These are phyloP conservation scores for Coemansia reversa DNA, from an alignment of 192 early-diverging fungal genomes.

Conservation along the genomic window DNA sequence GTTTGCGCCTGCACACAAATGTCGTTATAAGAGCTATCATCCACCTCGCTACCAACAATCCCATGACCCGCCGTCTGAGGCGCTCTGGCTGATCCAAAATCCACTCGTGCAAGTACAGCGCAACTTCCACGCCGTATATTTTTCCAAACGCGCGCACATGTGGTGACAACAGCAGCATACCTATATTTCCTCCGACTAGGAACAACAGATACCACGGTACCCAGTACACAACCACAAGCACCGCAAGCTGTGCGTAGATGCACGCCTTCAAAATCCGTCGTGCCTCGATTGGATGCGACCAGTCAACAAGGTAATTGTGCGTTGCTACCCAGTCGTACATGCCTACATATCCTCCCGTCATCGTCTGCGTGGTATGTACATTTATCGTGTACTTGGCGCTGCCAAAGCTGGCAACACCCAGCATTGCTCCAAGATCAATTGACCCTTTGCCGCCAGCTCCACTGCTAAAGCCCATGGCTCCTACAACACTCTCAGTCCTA, in stretches of 20 bases:
- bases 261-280: slow-evolving; percentile 28
- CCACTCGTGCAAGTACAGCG: slow-evolving; percentile 31
- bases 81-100: slow-evolving; percentile 14
- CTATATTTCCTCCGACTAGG: slow-evolving; percentile 33
- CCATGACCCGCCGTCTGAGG: slow-evolving; percentile 1
- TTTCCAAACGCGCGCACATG: slow-evolving; percentile 46
- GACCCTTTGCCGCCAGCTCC: background rate
- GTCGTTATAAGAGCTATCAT: background rate
- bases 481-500: slow-evolving; percentile 12
- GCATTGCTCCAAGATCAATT: slow-evolving; percentile 38
- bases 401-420: slow-evolving; percentile 52
- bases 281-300: slow-evolving; percentile 39
- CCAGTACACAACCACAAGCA: slow-evolving; percentile 42
- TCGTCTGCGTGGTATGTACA: slow-evolving; percentile 51
- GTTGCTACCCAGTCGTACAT: slow-evolving; percentile 45
- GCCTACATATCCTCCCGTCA: slow-evolving; percentile 47
- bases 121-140: slow-evolving; percentile 41
- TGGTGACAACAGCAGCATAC: slow-evolving; percentile 48
- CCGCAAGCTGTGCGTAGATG: slow-evolving; percentile 26
- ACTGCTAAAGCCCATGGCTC: background rate
- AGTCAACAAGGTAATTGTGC: slow-evolving; percentile 45
- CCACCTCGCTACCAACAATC: slow-evolving; percentile 15
- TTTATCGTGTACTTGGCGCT: slow-evolving; percentile 51
- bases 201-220: slow-evolving; percentile 48
- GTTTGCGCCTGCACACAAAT: background rate